These are phyloP conservation scores for Jacaranda copaia DNA, from an alignment of 257 asterid genomes.

Conservation along the genomic window DNA sequence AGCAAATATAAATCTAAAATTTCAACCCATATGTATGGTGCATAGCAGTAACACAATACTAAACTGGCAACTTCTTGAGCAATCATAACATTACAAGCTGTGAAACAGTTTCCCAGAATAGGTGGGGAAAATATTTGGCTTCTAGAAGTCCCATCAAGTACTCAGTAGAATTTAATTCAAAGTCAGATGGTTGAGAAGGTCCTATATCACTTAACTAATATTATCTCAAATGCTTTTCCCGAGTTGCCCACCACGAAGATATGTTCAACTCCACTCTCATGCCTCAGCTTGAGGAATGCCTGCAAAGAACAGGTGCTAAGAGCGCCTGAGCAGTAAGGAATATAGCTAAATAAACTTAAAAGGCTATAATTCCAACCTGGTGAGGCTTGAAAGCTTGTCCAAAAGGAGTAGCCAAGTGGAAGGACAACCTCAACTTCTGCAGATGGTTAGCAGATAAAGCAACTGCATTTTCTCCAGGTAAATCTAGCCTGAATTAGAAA, in stretches of 20 bases:
- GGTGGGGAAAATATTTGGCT: background rate
- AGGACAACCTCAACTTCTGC: constrained; percentile 59
- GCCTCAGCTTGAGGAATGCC: constrained; percentile 68
- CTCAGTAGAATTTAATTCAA: background rate
- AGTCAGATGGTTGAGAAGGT: background rate
- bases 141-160: background rate
- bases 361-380: constrained; percentile 51
- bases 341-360: background rate
- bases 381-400: constrained; percentile 65
- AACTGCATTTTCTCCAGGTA: constrained; percentile 46
- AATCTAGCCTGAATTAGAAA: constrained; percentile 48
- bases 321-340: background rate
- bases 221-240: constrained; percentile 57
- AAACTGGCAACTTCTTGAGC: background rate
- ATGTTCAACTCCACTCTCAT: constrained; percentile 69
- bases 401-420: constrained; percentile 57
- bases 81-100: background rate
- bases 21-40: background rate
- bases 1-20: background rate
- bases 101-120: background rate
- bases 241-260: constrained; percentile 63
- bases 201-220: constrained; percentile 51
- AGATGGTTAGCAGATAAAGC: constrained; percentile 71
- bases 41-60: background rate
- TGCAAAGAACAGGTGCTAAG: constrained; percentile 34